Base-by-base conservation (phyloP, 129 eudicot genomes). In the Ambrosia trifida region DNA sequence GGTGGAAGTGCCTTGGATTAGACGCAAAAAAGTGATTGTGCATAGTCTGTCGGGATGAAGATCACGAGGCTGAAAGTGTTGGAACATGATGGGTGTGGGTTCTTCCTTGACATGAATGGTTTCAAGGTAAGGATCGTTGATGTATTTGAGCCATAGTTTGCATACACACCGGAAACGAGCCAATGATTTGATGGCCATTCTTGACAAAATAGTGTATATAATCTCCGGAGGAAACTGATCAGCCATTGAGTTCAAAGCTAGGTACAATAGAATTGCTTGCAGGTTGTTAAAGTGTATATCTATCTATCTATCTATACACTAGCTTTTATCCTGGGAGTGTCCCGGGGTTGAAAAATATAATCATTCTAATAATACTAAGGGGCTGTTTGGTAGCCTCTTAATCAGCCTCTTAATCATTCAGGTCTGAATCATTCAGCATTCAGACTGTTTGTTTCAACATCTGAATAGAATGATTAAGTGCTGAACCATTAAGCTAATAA, bases 121-220 rank as follows among this genome's bases (percentile, higher is more conserved):
- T n/a, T n/a, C 24, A 8, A 67, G 59, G 38, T 45, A 9, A 47
- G 43, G 59, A 28, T 47, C 11, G 28, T 30, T 30, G 30, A 45
- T 47, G 14, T 7, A 47, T n/a, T 67, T 9, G 19, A 33, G 6
- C 66, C 66, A 60, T 31, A 7, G 7, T 32, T 60, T 60, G 44
- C 20, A 60, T 60, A 32, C 66, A 3, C 66, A 12, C 11, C 24
- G 66, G 66, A 13, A 60, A 60, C 66, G 20, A 60, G 45, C 66
- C 20, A 33, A 67, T 14, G 59, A 45, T 67, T 67, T 67, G 28
- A 46, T n/a, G 0, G 18, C 30, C 13, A 46, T 3, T 46, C 72
- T 46, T 4, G 58, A 67, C 2, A 67, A 67, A 59, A 67, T 67
- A 5, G 1, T 6, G 53, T 12, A 67, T 1, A 47, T 28, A 6